Base-by-base conservation (phyloP, 805 yeast genomes). In the Cyberlindnera bimundalis region DNA sequence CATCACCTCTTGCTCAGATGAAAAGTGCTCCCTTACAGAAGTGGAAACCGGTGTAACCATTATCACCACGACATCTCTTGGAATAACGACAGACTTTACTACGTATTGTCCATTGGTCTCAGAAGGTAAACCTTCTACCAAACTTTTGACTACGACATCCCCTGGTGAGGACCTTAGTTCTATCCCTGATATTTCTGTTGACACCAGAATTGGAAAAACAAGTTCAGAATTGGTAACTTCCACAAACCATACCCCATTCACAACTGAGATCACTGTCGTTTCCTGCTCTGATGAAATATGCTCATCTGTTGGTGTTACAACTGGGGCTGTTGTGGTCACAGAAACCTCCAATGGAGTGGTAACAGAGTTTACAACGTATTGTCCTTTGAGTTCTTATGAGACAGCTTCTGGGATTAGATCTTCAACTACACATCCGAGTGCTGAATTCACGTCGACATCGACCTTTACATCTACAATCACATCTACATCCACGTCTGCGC, bases 61-160 rank as follows among this genome's bases (percentile, higher is more conserved):
- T 31, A 63, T 65, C 23, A 66, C 70, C 24, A 58, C 57, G 29
- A 63, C 67, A 30, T 50, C 52, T 19, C 42, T 52, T 50, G 65
- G 64, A 48, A 58, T 43, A 14, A 38, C 48, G 14, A 54, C 56
- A 15, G 49, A 41, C 16, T 49, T 43, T 25, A 55, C 58, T 13
- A 57, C 60, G 17, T 54, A 45, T 40, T 52, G 60, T 36, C 58
- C 58, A 18, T 30, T 55, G 10, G 40, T n/a, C n/a, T n/a, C n/a
- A n/a, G n/a, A n/a, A 8, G 10, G 8, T 8, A 11, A 8, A 23
- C 10, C 11, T n/a, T n/a, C n/a, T n/a, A n/a, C n/a, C n/a, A n/a
- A n/a, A n/a, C n/a, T n/a, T n/a, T n/a, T n/a, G n/a, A n/a, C n/a
- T n/a, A n/a, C n/a, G n/a, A n/a, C n/a, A n/a, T n/a, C n/a, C n/a